Conservation (phyloP, 2,329 filamentous ascomycete species). For the Emmonsia crescens region DNA sequence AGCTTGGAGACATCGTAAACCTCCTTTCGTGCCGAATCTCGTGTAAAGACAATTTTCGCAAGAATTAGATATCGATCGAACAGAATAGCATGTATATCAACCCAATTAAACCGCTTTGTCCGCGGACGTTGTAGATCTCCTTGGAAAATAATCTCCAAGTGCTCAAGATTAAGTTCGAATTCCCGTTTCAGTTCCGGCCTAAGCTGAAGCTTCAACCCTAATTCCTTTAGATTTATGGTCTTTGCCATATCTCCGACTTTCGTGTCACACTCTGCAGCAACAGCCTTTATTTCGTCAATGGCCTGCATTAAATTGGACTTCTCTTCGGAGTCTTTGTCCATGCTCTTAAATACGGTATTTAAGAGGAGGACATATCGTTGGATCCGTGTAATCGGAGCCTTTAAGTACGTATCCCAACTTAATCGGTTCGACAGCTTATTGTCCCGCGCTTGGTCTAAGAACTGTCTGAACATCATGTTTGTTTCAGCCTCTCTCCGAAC, state of each 20-base stretch:
- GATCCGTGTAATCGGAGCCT: conserved; percentile 81
- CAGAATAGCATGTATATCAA: conserved; percentile 84
- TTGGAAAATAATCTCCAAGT: conserved; percentile 81
- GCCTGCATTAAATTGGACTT: conserved; percentile 73
- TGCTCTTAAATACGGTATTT: conserved; percentile 72
- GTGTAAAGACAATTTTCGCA: conserved; percentile 61
- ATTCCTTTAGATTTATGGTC: conserved; percentile 77
- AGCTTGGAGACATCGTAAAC: conserved; percentile 88
- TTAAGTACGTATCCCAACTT: conserved; percentile 89
- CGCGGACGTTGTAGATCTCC: conserved; percentile 85
- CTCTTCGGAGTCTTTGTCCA: conserved; percentile 74
- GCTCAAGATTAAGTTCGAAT: conserved; percentile 79
- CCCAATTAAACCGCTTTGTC: conserved; percentile 79
- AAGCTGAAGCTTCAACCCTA: conserved; percentile 71
- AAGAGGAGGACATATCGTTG: conserved; percentile 83
- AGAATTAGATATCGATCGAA: conserved; percentile 96
- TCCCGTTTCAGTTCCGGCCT: conserved; percentile 74
- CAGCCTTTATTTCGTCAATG: conserved; percentile 80
- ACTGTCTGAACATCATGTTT: conserved; percentile 77
- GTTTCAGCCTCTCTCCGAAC: conserved; percentile 74
- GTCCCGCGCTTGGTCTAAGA: conserved; percentile 67
- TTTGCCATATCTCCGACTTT: conserved; percentile 88
- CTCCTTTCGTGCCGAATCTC: conserved; percentile 59
- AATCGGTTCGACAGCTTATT: conserved; percentile 73
- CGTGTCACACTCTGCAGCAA: conserved; percentile 81